phyloP scores from a whole-genome alignment of 1,139 yeast genomes.

The Blastobotrys petasosporus region DNA sequence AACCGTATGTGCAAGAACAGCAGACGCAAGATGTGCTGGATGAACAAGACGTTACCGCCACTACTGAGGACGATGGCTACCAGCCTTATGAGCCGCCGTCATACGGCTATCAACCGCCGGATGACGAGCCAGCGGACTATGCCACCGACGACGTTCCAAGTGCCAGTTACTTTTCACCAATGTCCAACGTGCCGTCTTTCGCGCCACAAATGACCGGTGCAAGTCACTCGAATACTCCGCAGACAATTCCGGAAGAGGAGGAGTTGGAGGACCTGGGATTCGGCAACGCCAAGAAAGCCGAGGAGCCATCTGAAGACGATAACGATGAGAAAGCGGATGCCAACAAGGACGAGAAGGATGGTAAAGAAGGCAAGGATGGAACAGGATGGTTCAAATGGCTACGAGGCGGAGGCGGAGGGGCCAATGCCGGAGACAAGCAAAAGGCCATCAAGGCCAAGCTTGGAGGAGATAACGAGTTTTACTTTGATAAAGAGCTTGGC shows the following conservation, averaged over 20 bases:
- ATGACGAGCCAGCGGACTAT: constrained; percentile 10
- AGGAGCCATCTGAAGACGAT: constrained; percentile 14
- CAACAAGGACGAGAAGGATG: constrained; percentile 14
- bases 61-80: constrained; percentile 17
- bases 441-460: constrained; percentile 79
- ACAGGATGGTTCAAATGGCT: constrained; percentile 19
- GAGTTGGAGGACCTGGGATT: constrained; percentile 33
- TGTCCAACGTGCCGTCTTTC: constrained; percentile 1
- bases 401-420: constrained; percentile 49
- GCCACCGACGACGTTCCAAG: constrained; percentile 2
- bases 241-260: constrained; percentile 23
- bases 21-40: not conserved
- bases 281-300: constrained; percentile 22
- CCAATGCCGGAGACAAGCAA: constrained; percentile 46
- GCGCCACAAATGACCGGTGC: constrained; percentile 1
- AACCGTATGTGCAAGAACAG: not conserved
- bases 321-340: constrained; percentile 18
- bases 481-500: constrained; percentile 76
- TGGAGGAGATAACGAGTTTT: constrained; percentile 71
- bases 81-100: constrained; percentile 22
- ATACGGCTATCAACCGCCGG: constrained; percentile 20
- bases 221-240: constrained; percentile 6
- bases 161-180: constrained; percentile 5
- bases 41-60: constrained; percentile 7
- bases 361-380: constrained; percentile 19